Evolutionary conservation across 768 basidiomycete genomes (phyloP), one percentile per base, ranked within the genome.

Genomic region (Tulasnella sp.): DNA sequence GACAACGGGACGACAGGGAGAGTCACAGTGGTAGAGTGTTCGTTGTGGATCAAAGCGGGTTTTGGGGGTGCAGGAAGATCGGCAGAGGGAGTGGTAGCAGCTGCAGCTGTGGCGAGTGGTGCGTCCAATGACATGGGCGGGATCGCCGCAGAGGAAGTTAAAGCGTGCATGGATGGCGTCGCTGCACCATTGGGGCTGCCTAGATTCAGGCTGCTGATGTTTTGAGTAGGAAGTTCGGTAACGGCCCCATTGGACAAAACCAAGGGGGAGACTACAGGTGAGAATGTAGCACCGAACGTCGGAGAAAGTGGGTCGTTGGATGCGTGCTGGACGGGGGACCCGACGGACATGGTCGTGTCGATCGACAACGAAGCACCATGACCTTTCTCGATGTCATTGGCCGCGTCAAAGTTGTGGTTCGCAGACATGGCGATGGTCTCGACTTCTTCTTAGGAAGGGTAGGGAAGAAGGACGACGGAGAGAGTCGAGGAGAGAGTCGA

Each of bases 371-470:
- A 29, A 3, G 35, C 55, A 6, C 67, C 77, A 26, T 77, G 69
- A 29, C 77, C 77, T 46, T 77, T 77, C 77, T 77, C 77, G 69
- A 77, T 42, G 69, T 77, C 77, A n/a, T 76, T 76, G 37, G 69
- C 69, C 13, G 15, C 39, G 35, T 77, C 77, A 40, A 77, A 77
- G 70, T 77, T 35, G 23, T 71, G 26, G 39, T 44, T 67, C 15
- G 77, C 55, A 26, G 77, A 70, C 77, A 77, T 77, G 37, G 69
- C 37, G n/a, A 44, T 39, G 69, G 44, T 72, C 39, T 72, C 61
- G 61, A 67, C 61, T 67, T 67, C 61, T 67, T 67, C 61, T 29
- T 67, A 67, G 61, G 61, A 26, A 29, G 61, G 51, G 51, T 51
- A 51, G 51, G 51, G 51, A 51, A 51, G 51, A 51, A 67, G 32